These are phyloP conservation scores for Fusarium sororula DNA, from an alignment of 2,329 filamentous ascomycete genomes.

Conservation along the genomic window DNA sequence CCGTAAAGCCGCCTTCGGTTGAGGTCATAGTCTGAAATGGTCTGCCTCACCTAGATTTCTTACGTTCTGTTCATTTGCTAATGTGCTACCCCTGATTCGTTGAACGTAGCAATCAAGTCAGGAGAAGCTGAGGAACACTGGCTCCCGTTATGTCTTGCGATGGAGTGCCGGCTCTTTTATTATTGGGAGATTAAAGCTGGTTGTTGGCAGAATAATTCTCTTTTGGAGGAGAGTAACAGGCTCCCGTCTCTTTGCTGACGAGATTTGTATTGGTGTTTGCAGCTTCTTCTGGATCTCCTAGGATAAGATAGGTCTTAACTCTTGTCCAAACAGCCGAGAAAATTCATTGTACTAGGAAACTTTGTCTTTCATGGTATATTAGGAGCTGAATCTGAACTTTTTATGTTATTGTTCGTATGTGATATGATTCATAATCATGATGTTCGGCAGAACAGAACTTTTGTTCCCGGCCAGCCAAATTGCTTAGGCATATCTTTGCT, in stretches of 20 bases:
- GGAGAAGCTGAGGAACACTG: background rate
- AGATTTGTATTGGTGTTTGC: background rate
- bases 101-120: background rate
- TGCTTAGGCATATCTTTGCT: background rate
- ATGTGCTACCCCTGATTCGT: background rate
- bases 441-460: background rate
- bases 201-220: background rate
- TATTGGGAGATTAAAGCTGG: background rate
- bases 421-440: background rate
- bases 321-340: background rate
- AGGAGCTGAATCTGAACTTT: background rate
- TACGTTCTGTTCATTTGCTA: background rate
- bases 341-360: background rate
- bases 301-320: background rate
- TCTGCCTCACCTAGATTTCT: background rate
- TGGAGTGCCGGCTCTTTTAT: background rate
- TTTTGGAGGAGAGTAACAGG: background rate
- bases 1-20: too few relatives aligned
- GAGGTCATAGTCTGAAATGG: background rate
- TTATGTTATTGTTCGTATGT: too few relatives aligned
- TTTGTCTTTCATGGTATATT: background rate
- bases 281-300: too few relatives aligned
- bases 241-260: background rate
- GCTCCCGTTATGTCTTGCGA: background rate
- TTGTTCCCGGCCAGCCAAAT: background rate